A percentile compares a stretch with the other conserved stretches of the same genome.
phyloP scores from a whole-genome alignment of 2,329 filamentous ascomycete species.

The Hymenoscyphus scutula region DNA sequence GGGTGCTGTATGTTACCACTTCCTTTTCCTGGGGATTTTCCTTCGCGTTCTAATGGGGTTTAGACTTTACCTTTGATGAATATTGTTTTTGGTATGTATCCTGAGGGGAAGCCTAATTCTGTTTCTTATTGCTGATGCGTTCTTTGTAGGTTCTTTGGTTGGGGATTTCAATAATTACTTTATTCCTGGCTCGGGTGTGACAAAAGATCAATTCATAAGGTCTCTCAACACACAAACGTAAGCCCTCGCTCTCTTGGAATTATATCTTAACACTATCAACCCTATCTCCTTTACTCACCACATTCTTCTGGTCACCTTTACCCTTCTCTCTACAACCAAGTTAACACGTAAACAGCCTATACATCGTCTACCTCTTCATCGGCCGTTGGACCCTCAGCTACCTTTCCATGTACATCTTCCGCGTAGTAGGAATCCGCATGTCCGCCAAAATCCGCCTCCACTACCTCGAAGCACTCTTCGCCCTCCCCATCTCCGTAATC shows the following conservation, averaged over 20 bases:
- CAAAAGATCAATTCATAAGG: conserved; percentile 41
- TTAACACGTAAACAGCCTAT: conserved; percentile 47
- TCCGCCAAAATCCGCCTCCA: conserved; percentile 60
- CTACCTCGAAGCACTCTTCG: conserved; percentile 63
- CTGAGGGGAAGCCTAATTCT: not conserved
- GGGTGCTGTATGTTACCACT: conserved; percentile 26
- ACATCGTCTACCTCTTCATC: conserved; percentile 69
- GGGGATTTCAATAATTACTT: conserved; percentile 47
- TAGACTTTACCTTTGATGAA: conserved; percentile 59
- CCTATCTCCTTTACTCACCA: not conserved
- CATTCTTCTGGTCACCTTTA: not conserved
- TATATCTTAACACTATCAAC: not conserved
- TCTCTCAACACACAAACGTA: conserved; percentile 47
- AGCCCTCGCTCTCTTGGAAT: conserved; percentile 20
- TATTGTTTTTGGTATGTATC: conserved; percentile 50
- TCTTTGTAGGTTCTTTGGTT: conserved; percentile 34
- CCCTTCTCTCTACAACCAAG: not conserved
- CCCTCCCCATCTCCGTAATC: conserved; percentile 65
- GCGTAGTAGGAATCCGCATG: conserved; percentile 60
- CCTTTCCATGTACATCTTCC: conserved; percentile 58
- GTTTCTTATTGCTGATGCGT: not conserved
- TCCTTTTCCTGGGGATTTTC: not conserved
- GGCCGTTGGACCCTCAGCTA: conserved; percentile 64
- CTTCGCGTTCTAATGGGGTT: conserved; percentile 13
- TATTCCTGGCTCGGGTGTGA: conserved; percentile 36